Conservation (phyloP, 176 grass and related monocot species). For the Pharus latifolius region DNA sequence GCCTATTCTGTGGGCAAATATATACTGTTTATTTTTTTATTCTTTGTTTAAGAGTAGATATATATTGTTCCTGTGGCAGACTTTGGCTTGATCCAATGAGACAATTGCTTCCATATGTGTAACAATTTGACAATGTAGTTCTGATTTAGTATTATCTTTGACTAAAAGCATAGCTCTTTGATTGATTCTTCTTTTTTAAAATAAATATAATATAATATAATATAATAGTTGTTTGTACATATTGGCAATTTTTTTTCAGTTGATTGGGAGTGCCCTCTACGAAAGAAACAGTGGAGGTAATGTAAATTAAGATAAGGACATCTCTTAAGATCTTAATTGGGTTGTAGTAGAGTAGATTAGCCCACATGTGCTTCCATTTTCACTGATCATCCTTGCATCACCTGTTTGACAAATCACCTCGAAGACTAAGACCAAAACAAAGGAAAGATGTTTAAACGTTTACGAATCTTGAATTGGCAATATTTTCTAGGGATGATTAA, state of each 20-base stretch:
- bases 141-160: neutral
- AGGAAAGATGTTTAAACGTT: too few relatives aligned
- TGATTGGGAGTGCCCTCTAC: neutral
- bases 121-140: neutral
- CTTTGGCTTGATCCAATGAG: slow-evolving; percentile 2
- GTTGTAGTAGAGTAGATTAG: neutral
- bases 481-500: too few relatives aligned
- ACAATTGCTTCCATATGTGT: neutral
- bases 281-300: neutral
- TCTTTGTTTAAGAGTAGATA: too few relatives aligned
- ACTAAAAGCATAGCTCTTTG: neutral
- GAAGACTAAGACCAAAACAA: neutral
- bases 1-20: slow-evolving; percentile 1
- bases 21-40: neutral
- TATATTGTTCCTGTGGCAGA: too few relatives aligned
- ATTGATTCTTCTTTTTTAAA: too few relatives aligned
- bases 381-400: neutral
- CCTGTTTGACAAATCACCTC: neutral
- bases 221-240: too few relatives aligned
- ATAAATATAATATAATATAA: too few relatives aligned
- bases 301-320: neutral
- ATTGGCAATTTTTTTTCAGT: neutral
- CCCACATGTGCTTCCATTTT: neutral
- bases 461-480: too few relatives aligned
- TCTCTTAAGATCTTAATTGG: neutral